Evolutionary conservation across 306 rosid species (phyloP).

Genomic region (Cucurbita moschata): DNA sequence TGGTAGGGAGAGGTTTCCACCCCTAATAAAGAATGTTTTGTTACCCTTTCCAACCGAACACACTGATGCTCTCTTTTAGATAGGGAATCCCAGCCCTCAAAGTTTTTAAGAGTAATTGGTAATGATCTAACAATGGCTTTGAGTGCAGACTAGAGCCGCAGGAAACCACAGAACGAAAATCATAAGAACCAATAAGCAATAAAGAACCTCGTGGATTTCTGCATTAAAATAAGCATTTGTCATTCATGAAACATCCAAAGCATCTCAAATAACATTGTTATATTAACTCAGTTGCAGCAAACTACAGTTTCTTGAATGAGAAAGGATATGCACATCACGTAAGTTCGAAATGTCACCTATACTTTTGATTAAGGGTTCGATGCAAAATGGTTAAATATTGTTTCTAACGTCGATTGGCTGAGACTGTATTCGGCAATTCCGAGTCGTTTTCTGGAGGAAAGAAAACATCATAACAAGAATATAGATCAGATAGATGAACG

Average conservation of each 20-base stretch:
- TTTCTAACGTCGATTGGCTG: slow-evolving; percentile 83
- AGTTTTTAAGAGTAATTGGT: too few species aligned
- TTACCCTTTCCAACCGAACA: too few species aligned
- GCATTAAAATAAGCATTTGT: background rate
- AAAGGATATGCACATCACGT: background rate
- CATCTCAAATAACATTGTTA: background rate
- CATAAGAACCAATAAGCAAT: background rate
- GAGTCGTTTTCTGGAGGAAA: slow-evolving; percentile 34
- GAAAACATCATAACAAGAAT: slow-evolving; percentile 8
- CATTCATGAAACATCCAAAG: background rate
- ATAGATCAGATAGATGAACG: background rate
- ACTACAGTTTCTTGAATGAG: background rate
- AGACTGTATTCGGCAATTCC: slow-evolving; percentile 89
- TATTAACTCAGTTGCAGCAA: background rate
- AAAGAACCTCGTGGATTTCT: background rate
- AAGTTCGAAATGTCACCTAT: background rate
- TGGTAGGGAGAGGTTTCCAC: too few species aligned
- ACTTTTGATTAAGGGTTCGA: slow-evolving; percentile 24
- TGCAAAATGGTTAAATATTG: slow-evolving; percentile 89
- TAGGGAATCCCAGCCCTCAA: too few species aligned
- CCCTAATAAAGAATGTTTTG: too few species aligned
- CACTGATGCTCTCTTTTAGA: too few species aligned
- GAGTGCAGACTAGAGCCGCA: background rate
- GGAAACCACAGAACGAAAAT: background rate
- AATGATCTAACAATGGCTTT: background rate